phyloP scores from a whole-genome alignment of 2,329 filamentous ascomycete genomes.

The Diaporthe citri region DNA sequence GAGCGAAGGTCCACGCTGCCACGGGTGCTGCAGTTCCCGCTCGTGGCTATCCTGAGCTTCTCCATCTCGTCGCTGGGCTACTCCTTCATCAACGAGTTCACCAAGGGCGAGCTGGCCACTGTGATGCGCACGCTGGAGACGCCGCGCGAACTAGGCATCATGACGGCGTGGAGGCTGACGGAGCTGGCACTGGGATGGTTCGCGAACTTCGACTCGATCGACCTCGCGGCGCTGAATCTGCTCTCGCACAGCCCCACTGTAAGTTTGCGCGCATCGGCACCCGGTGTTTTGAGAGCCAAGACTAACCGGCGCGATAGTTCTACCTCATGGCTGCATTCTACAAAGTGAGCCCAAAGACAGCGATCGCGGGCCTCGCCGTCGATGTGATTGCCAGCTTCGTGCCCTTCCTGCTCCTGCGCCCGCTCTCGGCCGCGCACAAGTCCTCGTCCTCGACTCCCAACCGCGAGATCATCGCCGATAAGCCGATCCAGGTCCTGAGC shows the following conservation, averaged over 20 bases:
- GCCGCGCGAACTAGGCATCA: slow-evolving; percentile 69
- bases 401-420: slow-evolving; percentile 82
- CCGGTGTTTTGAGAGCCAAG: slow-evolving; percentile 26
- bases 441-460: slow-evolving; percentile 67
- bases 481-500: slow-evolving; percentile 72
- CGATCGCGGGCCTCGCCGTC: slow-evolving; percentile 72
- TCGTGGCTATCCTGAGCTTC: slow-evolving; percentile 68
- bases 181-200: slow-evolving; percentile 82
- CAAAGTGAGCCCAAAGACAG: slow-evolving; percentile 71
- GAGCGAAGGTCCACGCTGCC: slow-evolving; percentile 55
- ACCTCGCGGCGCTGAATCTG: slow-evolving; percentile 74
- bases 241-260: slow-evolving; percentile 81
- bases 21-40: slow-evolving; percentile 61
- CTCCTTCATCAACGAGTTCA: slow-evolving; percentile 70
- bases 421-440: slow-evolving; percentile 73
- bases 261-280: slow-evolving; percentile 49
- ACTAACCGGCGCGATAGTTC: slow-evolving; percentile 59
- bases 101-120: slow-evolving; percentile 73
- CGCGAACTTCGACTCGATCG: slow-evolving; percentile 79
- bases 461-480: slow-evolving; percentile 74
- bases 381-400: slow-evolving; percentile 77
- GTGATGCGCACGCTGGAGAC: slow-evolving; percentile 75
- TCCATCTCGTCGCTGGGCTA: slow-evolving; percentile 74
- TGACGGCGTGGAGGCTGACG: slow-evolving; percentile 69
- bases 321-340: slow-evolving; percentile 86